Evolutionary conservation across 2,329 filamentous ascomycete genomes (phyloP), one percentile per base, ranked within the genome.

Genomic region (Pseudopyrenochaeta lycopersici): DNA sequence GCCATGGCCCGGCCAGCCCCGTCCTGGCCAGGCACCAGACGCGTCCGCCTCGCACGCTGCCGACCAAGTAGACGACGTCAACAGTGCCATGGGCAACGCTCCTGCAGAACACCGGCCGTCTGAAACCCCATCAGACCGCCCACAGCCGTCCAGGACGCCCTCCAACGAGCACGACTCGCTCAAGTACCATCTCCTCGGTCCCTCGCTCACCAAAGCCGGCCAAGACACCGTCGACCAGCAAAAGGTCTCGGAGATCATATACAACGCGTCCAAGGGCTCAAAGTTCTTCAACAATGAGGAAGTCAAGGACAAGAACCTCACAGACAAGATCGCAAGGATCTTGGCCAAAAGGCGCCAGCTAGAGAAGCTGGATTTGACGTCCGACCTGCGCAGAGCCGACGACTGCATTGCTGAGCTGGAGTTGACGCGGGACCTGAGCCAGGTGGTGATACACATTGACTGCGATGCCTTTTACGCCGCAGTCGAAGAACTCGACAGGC

Each of bases 401-500:
- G 88, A 91, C 56, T 87, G 91, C 56, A 88, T 98, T 47, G 82
- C 87, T 1, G 87, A 94, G 65, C 83, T 97, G 17, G 95, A 99
- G 69, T 72, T 87, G 7, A 82, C 84, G 1, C 85, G 95, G 41
- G 93, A 98, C 69, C 80, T 99, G 31, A 89, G 88, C 0, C 95
- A 98, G 73, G 82, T 86, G 52, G 86, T 98, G 20, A 89, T 98
- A 1, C 95, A 99, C 72, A 85, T 98, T 42, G 95, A 99, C 74
- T 98, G 95, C 76, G 95, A 99, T 79, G 95, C 95, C 14, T 99
- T 99, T 76, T 99, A 95, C 70, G 95, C 95, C 0, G 92, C 95
- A 0, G 95, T 98, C 0, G 95, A 98, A 74, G 91, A 83, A 68
- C 73, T 84, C 38, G 80, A 84, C 60, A 84, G 89, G 1, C 95